Base-by-base conservation (phyloP, 2,329 filamentous ascomycete genomes). In the Cladophialophora exuberans region DNA sequence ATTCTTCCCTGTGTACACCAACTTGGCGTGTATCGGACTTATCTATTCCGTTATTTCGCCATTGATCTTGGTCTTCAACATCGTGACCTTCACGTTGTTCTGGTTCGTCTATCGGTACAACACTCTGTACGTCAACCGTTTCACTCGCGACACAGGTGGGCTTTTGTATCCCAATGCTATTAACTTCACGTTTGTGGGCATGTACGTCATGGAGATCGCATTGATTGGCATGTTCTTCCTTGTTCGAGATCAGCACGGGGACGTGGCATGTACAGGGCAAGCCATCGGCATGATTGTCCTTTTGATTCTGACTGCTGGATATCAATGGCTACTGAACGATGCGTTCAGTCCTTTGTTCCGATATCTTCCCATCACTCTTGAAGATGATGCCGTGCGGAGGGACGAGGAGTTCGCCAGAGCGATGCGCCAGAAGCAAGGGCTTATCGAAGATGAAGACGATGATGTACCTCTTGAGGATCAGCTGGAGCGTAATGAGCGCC, bases 61-160 rank as follows among this genome's bases (percentile, higher is more conserved):
- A 0, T 77, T 99, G 10, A 97, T 99, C 67, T 83, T 94, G 44
- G 76, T 97, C 18, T 97, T 99, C 76, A 93, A 94, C 64, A 85
- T 96, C 65, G 84, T 97, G 69, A 97, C 93, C 0, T 97, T 97
- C 70, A 82, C 83, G 42, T 78, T 99, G 0, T 86, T 97, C 61
- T 99, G 92, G 92, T 79, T 97, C 39, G 93, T 94, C 1, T 91
- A 97, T 70, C 85, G 93, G n/a, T 97, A 97, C 73, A 93, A 93
- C 63, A 95, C 96, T 76, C 82, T 99, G 17, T 99, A 97, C 66
- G 92, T 99, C 56, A 95, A 86, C 22, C 88, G 91, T 48, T 95
- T 96, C 70, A 84, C 86, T 62, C 85, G 88, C 57, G 94, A 99
- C 72, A 99, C 93, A 0, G 94, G 94, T 35, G 94, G 94, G 38